phyloP scores from a whole-genome alignment of 164 flowering plant genomes.

The Aristolochia fimbriata region DNA sequence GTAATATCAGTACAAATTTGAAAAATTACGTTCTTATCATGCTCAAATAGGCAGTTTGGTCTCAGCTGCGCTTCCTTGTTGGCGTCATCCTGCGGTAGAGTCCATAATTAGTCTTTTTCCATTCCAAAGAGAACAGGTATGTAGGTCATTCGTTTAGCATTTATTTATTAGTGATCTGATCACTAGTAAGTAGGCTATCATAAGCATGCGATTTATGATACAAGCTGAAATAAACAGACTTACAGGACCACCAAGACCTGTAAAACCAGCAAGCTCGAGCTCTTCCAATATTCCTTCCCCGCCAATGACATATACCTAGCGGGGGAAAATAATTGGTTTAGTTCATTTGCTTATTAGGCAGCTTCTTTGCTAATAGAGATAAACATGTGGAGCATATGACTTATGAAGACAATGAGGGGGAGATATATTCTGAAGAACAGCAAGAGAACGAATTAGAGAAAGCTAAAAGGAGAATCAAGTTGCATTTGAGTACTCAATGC shows the following conservation, averaged over 20 bases:
- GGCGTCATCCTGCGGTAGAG: constrained; percentile 64
- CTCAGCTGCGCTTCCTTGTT: constrained; percentile 47
- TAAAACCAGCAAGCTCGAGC: constrained; percentile 77
- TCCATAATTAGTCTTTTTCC: neutral
- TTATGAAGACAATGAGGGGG: no score
- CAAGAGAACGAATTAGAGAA: no score
- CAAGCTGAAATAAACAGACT: constrained; percentile 7
- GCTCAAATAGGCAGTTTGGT: constrained; percentile 49
- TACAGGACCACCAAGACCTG: constrained; percentile 89
- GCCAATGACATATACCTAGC: constrained; percentile 88
- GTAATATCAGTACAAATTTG: constrained; percentile 10
- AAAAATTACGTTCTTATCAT: constrained; percentile 71
- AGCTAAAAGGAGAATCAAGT: no score
- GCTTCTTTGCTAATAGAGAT: no score
- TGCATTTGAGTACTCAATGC: no score
- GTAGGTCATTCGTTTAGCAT: no score
- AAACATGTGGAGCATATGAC: no score
- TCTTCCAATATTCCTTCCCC: constrained; percentile 87
- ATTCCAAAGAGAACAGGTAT: neutral
- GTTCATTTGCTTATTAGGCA: no score
- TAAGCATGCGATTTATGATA: no score
- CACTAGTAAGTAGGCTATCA: no score
- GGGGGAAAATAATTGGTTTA: neutral
- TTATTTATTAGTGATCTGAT: no score
- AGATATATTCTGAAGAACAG: no score